phyloP scores from a whole-genome alignment of 164 flowering plant genomes.

The Vitis amurensis region DNA sequence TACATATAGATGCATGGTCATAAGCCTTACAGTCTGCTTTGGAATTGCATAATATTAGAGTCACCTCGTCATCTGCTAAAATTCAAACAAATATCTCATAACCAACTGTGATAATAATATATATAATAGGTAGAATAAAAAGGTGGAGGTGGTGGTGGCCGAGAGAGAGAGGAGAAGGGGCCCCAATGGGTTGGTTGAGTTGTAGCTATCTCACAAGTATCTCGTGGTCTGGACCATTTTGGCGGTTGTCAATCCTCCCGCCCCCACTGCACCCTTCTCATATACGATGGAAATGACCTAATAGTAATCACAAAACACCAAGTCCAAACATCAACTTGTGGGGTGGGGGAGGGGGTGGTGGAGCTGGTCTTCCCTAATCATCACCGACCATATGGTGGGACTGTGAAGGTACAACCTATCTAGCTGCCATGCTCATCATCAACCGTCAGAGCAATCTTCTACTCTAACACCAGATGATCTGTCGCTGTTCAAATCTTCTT shows the following conservation, averaged over 20 bases:
- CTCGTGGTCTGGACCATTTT: constrained; percentile 39
- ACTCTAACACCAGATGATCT: background rate
- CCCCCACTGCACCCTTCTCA: background rate
- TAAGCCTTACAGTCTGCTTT: too few relatives aligned
- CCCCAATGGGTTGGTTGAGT: constrained; percentile 13
- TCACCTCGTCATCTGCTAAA: background rate
- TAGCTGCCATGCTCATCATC: background rate
- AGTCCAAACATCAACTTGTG: too few relatives aligned
- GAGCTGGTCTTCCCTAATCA: too few relatives aligned
- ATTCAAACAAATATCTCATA: background rate
- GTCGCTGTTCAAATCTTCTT: too few relatives aligned
- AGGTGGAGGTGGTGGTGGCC: too few relatives aligned
- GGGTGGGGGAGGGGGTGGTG: too few relatives aligned
- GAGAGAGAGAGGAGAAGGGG: background rate
- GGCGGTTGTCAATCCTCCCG: constrained; percentile 33
- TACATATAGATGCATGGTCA: too few relatives aligned
- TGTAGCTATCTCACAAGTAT: constrained; percentile 16
- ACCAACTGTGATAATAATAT: too few relatives aligned
- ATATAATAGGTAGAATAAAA: too few relatives aligned
- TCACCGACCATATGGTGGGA: constrained; percentile 9
- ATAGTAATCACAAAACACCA: too few relatives aligned
- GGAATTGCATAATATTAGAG: background rate
- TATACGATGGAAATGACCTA: too few relatives aligned
- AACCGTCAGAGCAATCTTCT: constrained; percentile 16
- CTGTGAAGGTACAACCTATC: too few relatives aligned